Conservation (phyloP, 768 basidiomycete species). For the Lanmaoa rubissima region DNA sequence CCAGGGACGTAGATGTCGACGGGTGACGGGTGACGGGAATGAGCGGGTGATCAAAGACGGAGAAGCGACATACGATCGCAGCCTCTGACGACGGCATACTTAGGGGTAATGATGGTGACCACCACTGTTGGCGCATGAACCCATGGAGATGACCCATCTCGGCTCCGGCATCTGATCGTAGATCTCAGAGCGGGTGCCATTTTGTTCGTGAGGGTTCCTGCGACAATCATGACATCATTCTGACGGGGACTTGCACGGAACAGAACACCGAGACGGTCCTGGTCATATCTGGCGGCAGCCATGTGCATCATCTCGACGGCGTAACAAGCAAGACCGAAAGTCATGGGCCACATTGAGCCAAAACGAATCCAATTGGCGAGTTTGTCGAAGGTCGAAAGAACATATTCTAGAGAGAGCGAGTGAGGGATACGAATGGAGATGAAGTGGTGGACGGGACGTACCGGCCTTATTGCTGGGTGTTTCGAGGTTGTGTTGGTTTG, state of each 20-base stretch:
- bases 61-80: constrained; percentile 78
- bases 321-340: constrained; percentile 96
- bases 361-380: constrained; percentile 98
- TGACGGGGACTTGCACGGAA: constrained; percentile 99
- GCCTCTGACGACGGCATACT: constrained; percentile 93
- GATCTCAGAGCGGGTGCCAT: constrained; percentile 96
- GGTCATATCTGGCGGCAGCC: constrained; percentile 98
- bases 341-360: constrained; percentile 99
- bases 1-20: constrained; percentile 99
- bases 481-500: constrained; percentile 84
- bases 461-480: constrained; percentile 89
- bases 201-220: constrained; percentile 98
- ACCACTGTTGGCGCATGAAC: constrained; percentile 97
- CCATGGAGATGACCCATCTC: constrained; percentile 99
- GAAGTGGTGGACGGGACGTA: constrained; percentile 32
- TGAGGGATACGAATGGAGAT: not conserved
- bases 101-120: constrained; percentile 99
- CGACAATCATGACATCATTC: constrained; percentile 98
- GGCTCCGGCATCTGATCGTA: constrained; percentile 99
- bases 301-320: constrained; percentile 99
- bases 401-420: constrained; percentile 69
- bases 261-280: constrained; percentile 94
- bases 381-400: constrained; percentile 93
- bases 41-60: constrained; percentile 10
- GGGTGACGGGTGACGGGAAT: constrained; percentile 46